Base-by-base conservation (phyloP, 1,139 yeast genomes). In the Barnettozyma hawaiiensis region DNA sequence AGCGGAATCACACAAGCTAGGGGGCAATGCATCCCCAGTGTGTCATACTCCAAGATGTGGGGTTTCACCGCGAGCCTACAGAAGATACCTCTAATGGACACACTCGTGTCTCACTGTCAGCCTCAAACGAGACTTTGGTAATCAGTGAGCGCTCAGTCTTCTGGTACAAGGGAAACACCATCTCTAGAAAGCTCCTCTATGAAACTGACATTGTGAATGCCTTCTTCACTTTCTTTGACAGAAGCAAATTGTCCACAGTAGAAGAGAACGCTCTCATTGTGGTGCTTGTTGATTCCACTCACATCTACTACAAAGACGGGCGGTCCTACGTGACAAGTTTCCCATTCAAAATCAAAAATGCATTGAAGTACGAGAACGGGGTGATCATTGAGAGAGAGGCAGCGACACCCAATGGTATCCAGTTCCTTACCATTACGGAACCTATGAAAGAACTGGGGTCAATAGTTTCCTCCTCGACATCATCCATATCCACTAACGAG, bases 381-480 rank as follows among this genome's bases (percentile, higher is more conserved):
- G 55, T 84, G n/a, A 60, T 82, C 0, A 57, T 83, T 21, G 85
- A 81, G 53, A 67, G 77, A 40, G 45, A 34, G 8, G 63, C 48
- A 2, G 46, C 38, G 11, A 20, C 40, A 2, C 18, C 50, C 56
- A 37, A 58, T 53, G 53, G 78, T 4, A 70, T 73, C 40, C 41
- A 42, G n/a, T 78, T 85, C 52, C 65, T 83, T 47, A 73, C 87
- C 0, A 62, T 85, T 50, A 71, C 76, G 1, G 90, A 83, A 53
- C 90, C 95, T 2, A 65, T 81, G 38, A 76, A 76, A 4, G 90
- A 85, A 19, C 67, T 82, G 40, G 81, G 90, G 2, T 65, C 76
- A 6, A 75, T 85, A 3, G 75, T 80, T 0, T 77, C 92, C 0
- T 79, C 89, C 0, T 78, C 92, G 1, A 80, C 85, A 0, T 75